These are phyloP conservation scores for Cercospora beticola DNA, from an alignment of 2,329 filamentous ascomycete genomes.

Conservation along the genomic window DNA sequence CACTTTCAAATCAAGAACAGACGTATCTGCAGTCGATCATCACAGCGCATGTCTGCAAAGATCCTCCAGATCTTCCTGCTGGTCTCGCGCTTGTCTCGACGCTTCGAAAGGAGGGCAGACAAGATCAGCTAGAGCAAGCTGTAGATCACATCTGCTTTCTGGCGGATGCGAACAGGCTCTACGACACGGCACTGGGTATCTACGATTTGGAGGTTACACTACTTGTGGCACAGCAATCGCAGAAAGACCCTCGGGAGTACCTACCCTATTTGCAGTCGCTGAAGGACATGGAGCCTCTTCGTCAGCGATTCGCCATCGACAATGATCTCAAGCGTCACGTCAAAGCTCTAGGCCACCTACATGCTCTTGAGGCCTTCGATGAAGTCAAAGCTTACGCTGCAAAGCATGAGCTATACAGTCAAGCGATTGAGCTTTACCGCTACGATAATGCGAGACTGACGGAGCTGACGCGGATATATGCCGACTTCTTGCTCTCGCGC, in stretches of 20 bases:
- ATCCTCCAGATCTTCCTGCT: slow-evolving; percentile 82
- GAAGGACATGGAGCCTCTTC: slow-evolving; percentile 68
- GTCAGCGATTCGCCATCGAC: slow-evolving; percentile 81
- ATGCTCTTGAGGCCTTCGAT: slow-evolving; percentile 70
- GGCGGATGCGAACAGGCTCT: slow-evolving; percentile 87
- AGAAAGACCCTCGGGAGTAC: slow-evolving; percentile 93
- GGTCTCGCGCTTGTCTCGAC: slow-evolving; percentile 77
- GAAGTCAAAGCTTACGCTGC: slow-evolving; percentile 75
- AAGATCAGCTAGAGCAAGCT: slow-evolving; percentile 77
- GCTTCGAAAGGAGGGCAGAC: slow-evolving; percentile 61
- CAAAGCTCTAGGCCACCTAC: slow-evolving; percentile 77
- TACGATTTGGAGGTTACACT: slow-evolving; percentile 90
- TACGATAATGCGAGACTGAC: slow-evolving; percentile 70
- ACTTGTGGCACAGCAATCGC: slow-evolving; percentile 89
- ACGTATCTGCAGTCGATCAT: slow-evolving; percentile 84
- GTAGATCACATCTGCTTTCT: slow-evolving; percentile 98
- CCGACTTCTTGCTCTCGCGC: slow-evolving; percentile 69
- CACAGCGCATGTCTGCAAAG: slow-evolving; percentile 92
- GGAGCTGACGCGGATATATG: slow-evolving; percentile 74
- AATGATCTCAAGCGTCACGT: slow-evolving; percentile 73
- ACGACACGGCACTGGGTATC: slow-evolving; percentile 83
- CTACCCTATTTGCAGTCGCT: slow-evolving; percentile 89
- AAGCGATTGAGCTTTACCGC: slow-evolving; percentile 77
- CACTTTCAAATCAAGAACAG: slow-evolving; percentile 61
- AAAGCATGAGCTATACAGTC: slow-evolving; percentile 76